Conservation (phyloP, 2,329 filamentous ascomycete species). For the Seiridium unicorne region DNA sequence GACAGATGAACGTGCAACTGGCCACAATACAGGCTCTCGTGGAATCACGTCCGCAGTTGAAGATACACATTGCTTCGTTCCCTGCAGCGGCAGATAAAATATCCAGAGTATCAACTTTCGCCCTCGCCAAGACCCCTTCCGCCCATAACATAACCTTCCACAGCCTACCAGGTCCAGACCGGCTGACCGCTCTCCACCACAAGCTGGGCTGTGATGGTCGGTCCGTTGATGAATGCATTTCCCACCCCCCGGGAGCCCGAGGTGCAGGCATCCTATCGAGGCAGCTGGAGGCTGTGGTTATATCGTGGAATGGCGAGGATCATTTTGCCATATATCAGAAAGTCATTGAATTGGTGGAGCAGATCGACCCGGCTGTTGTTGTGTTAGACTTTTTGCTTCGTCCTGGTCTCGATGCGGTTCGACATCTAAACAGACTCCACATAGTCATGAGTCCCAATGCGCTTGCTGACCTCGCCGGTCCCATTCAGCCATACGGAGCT, state of each 20-base stretch:
- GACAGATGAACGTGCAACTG: slow-evolving; percentile 35
- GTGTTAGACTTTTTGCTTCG: slow-evolving; percentile 15
- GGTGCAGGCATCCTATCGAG: not conserved
- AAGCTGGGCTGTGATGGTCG: not conserved
- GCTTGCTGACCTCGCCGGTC: slow-evolving; percentile 8
- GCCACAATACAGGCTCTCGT: slow-evolving; percentile 32
- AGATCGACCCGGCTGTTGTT: slow-evolving; percentile 18
- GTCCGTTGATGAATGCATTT: not conserved
- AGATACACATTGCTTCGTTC: slow-evolving; percentile 35
- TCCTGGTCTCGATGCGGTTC: slow-evolving; percentile 16
- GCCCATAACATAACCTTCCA: slow-evolving; percentile 20
- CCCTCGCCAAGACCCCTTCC: slow-evolving; percentile 13
- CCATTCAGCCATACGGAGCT: slow-evolving; percentile 10
- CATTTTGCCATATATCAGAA: slow-evolving; percentile 1
- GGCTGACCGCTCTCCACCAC: not conserved
- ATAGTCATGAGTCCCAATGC: slow-evolving; percentile 14
- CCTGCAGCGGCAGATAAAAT: slow-evolving; percentile 11
- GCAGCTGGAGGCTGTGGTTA: not conserved
- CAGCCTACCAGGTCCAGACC: slow-evolving; percentile 12
- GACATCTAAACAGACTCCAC: slow-evolving; percentile 10
- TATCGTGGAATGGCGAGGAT: not conserved
- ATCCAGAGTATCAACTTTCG: slow-evolving; percentile 12
- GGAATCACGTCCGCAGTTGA: slow-evolving; percentile 27
- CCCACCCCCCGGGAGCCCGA: not conserved
- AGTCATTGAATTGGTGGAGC: slow-evolving; percentile 8